Evolutionary conservation across 768 basidiomycete genomes (phyloP).

Genomic region (Calocera viscosa): DNA sequence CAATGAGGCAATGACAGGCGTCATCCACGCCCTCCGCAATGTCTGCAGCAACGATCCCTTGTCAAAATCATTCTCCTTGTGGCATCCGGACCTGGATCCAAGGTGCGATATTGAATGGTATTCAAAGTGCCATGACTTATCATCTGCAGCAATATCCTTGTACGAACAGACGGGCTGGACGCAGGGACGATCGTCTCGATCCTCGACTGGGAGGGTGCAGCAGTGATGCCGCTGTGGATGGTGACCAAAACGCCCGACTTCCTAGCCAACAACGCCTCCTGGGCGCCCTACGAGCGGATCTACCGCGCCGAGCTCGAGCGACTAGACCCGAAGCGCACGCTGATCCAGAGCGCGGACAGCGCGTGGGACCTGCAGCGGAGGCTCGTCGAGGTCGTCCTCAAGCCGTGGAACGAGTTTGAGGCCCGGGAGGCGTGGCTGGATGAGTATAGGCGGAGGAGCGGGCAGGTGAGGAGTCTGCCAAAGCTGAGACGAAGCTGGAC

Average conservation of each 20-base stretch:
- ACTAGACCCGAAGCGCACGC: neutral
- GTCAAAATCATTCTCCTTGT: neutral
- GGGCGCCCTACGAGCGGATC: neutral
- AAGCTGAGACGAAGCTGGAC: neutral
- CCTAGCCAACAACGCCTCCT: neutral
- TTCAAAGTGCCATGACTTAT: no score
- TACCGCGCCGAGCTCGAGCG: neutral
- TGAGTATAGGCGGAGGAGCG: neutral
- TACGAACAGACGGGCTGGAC: neutral
- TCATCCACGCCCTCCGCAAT: neutral
- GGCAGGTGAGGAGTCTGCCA: neutral
- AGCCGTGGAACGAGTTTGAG: neutral
- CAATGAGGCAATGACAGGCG: neutral
- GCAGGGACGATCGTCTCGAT: neutral
- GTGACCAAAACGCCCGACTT: neutral
- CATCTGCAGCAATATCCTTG: neutral
- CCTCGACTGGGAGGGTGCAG: neutral
- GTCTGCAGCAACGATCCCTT: neutral
- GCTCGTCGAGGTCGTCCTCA: neutral
- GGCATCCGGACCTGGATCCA: neutral
- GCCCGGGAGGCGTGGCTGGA: neutral
- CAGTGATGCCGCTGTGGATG: neutral
- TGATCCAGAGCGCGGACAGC: neutral
- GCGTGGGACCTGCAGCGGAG: neutral
- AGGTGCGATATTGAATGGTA: no score